Conservation (phyloP, 2,329 filamentous ascomycete species). For the Neonectria sp. region DNA sequence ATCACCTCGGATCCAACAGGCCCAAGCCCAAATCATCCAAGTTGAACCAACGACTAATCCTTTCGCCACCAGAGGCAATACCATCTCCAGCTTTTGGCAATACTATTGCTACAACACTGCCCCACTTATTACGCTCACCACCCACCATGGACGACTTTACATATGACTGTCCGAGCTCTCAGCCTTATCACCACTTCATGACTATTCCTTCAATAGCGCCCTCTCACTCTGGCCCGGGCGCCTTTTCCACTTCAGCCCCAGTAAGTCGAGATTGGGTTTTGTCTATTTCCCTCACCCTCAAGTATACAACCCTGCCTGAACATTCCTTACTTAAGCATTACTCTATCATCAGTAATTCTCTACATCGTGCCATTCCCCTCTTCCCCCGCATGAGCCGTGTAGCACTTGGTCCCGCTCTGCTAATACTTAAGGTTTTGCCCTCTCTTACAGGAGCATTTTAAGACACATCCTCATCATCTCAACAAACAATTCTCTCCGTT, state of each 20-base stretch:
- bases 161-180: conserved; percentile 63
- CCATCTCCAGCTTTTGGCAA: not conserved
- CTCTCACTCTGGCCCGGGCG: conserved; percentile 67
- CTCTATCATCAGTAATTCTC: conserved; percentile 36
- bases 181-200: conserved; percentile 69
- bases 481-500: conserved; percentile 65
- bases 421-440: conserved; percentile 12
- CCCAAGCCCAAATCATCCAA: not conserved
- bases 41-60: not conserved
- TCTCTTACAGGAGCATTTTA: conserved; percentile 62
- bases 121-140: conserved; percentile 6
- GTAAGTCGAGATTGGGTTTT: conserved; percentile 57
- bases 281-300: conserved; percentile 40
- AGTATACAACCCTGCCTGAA: conserved; percentile 42
- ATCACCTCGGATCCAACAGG: not conserved
- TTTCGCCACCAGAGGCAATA: not conserved
- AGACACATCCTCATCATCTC: conserved; percentile 56
- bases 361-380: conserved; percentile 12
- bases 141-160: conserved; percentile 68
- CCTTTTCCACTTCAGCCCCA: conserved; percentile 69
- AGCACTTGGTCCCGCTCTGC: not conserved
- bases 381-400: conserved; percentile 22
- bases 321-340: conserved; percentile 52
- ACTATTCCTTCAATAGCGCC: conserved; percentile 68
- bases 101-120: not conserved